Base-by-base conservation (phyloP, 305 asterid species). In the Fraxinus baroniana region DNA sequence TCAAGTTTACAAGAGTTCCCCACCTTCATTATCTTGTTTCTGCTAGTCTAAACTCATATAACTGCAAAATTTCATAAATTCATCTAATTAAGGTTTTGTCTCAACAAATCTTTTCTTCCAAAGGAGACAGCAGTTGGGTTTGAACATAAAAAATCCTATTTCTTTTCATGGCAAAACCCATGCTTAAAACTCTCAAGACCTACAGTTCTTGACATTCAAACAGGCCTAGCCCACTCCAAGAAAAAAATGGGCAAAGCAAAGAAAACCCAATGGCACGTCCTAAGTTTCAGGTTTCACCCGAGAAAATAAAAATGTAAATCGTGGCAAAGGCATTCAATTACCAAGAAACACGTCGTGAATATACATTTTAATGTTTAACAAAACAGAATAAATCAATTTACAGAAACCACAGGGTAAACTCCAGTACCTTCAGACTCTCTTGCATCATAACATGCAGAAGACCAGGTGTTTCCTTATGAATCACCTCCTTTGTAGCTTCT, bases 401-500 rank as follows among this genome's bases (percentile, higher is more conserved):
- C 20, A 12, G 6, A 70, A 70, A 30, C 39, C 75, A 70, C 74
- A 26, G 74, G 70, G 74, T 9, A 76, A 80, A 41, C 26, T 30
- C 22, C 24, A 20, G 26, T 89, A 95, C 98, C 98, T 94, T 95
- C 82, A 95, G 83, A 86, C 98, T 94, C 90, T 94, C 98, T 88
- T 83, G 97, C 94, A 94, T 94, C 98, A 94, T 95, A 46, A 92
- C 95, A 86, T 91, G 87, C 49, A 91, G 92, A 81, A 94, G 92
- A 81, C 97, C 99, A 26, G 99, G 99, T 57, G 99, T 91, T 87
- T 93, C 97, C 89, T 89, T 95, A 86, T 91, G 92, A 86, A 95
- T 90, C 87, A 94, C 86, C 77, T 83, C 83, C 87, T 95, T 95
- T 24, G 98, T 95, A 79, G 99, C 99, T 90, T 95, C 99, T 1